A percentile compares a stretch with the other conserved stretches of the same genome.
Evolutionary conservation across 768 basidiomycete species (phyloP).

Genomic region (Sistotremastrum suecicum): DNA sequence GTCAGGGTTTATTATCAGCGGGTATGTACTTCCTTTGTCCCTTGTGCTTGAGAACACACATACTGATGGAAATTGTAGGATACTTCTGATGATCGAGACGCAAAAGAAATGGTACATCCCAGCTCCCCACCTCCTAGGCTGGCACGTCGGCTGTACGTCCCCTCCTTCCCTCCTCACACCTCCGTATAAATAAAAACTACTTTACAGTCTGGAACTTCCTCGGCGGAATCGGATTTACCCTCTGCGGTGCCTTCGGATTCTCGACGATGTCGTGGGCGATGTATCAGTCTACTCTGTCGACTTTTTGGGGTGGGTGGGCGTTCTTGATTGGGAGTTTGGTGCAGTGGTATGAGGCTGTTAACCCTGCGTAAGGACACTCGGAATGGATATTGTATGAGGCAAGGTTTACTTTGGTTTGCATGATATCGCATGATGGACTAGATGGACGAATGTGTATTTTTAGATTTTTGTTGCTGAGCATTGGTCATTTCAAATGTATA

Average conservation of each 20-base stretch:
- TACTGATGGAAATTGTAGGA: background rate
- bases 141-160: constrained; percentile 33
- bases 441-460: too few species aligned
- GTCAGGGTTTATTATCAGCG: constrained; percentile 39
- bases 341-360: constrained; percentile 32
- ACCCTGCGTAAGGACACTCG: background rate
- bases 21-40: constrained; percentile 1
- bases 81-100: constrained; percentile 38
- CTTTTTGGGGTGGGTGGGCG: constrained; percentile 49
- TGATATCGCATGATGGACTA: too few species aligned
- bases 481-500: too few species aligned
- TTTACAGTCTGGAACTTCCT: constrained; percentile 41
- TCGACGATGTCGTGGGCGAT: constrained; percentile 17
- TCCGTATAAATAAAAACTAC: background rate
- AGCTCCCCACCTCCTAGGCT: constrained; percentile 30
- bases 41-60: too few species aligned
- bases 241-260: constrained; percentile 45
- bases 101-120: constrained; percentile 42
- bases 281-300: constrained; percentile 39
- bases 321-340: constrained; percentile 45
- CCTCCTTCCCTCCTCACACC: background rate
- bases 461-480: too few species aligned
- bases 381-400: too few species aligned
- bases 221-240: constrained; percentile 41
- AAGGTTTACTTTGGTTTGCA: too few species aligned